phyloP scores from a whole-genome alignment of 148 eudicot species.

The Camellia granthamiana region DNA sequence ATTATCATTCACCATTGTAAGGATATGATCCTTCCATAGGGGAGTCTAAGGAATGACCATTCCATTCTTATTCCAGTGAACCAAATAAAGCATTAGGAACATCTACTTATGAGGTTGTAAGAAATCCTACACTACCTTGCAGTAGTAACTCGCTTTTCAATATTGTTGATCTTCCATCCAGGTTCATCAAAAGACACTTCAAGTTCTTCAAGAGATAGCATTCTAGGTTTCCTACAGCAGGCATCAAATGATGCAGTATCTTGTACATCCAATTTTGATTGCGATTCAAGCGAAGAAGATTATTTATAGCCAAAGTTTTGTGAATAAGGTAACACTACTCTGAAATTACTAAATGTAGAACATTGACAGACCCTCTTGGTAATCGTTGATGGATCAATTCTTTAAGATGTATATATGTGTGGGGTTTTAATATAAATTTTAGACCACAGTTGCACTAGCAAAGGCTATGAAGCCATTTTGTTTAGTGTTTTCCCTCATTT shows the following conservation, averaged over 20 bases:
- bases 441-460: not conserved
- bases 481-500: no score
- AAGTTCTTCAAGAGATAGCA: conserved; percentile 87
- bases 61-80: no score
- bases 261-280: not conserved
- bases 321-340: not conserved
- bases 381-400: not conserved
- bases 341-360: not conserved
- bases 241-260: not conserved
- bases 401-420: not conserved
- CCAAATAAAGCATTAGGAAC: not conserved
- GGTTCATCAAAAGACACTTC: conserved; percentile 85
- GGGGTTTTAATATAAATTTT: not conserved
- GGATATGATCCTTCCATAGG: no score
- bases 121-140: not conserved
- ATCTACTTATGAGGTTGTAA: not conserved
- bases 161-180: conserved; percentile 31
- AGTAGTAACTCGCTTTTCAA: conserved; percentile 12
- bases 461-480: no score
- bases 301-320: not conserved
- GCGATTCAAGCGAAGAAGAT: not conserved
- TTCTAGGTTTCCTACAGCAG: conserved; percentile 35
- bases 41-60: no score
- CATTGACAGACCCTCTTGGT: not conserved
- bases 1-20: no score